A percentile compares a stretch with the other conserved stretches of the same genome.
phyloP scores from a whole-genome alignment of 768 basidiomycete species.

The Dioszegia hungarica region DNA sequence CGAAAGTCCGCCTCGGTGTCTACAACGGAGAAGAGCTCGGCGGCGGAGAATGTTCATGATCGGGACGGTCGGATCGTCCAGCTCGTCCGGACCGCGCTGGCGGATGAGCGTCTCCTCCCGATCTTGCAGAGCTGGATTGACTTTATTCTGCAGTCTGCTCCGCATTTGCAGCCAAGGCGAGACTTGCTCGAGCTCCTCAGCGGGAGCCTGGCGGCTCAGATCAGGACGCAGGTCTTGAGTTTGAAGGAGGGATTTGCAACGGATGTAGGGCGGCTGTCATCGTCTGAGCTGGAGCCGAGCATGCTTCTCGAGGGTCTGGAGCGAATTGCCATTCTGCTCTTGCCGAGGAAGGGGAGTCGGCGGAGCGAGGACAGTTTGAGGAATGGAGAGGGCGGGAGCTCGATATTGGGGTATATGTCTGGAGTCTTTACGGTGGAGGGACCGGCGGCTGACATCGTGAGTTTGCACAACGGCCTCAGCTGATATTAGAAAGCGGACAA shows the following conservation, averaged over 20 bases:
- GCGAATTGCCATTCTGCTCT: constrained; percentile 59
- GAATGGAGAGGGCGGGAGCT: constrained; percentile 51
- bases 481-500: constrained; percentile 63
- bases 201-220: constrained; percentile 71
- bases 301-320: constrained; percentile 82
- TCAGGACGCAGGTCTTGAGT: constrained; percentile 54
- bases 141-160: constrained; percentile 84
- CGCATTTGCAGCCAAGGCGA: constrained; percentile 71
- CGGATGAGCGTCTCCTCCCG: constrained; percentile 57
- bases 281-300: constrained; percentile 53
- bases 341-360: constrained; percentile 52
- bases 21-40: not conserved
- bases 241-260: constrained; percentile 34
- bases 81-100: not conserved
- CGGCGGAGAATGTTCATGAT: constrained; percentile 3
- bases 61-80: constrained; percentile 1
- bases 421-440: constrained; percentile 79
- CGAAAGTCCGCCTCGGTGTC: constrained; percentile 14
- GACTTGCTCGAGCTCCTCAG: constrained; percentile 66
- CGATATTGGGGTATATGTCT: constrained; percentile 83
- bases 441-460: constrained; percentile 17
- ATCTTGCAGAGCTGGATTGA: constrained; percentile 94
- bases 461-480: not conserved
- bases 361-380: constrained; percentile 20
- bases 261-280: constrained; percentile 30